Percentiles rank a stretch among this genome's conserved stretches.
Evolutionary conservation across 306 rosid genomes (phyloP).

Genomic region (Cercis canadensis): DNA sequence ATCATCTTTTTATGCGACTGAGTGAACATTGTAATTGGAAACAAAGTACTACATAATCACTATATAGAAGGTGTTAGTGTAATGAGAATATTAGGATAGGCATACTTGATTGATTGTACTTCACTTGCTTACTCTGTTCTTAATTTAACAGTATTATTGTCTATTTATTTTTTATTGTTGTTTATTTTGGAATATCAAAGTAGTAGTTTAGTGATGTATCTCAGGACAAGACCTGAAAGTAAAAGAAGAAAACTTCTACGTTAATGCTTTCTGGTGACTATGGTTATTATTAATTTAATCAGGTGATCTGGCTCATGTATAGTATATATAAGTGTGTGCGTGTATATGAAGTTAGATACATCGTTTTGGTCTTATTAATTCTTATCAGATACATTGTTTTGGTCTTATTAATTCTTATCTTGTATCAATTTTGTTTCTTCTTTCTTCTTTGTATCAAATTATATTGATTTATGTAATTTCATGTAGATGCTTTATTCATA

Average conservation of each 20-base stretch:
- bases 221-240: background rate
- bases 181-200: background rate
- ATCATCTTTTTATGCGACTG: conserved; percentile 11
- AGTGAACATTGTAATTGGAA: conserved; percentile 7
- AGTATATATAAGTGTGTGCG: background rate
- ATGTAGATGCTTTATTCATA: too few species aligned
- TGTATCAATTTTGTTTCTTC: background rate
- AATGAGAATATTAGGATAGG: conserved; percentile 4
- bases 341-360: background rate
- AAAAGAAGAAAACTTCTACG: background rate
- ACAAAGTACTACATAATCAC: background rate
- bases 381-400: background rate
- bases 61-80: background rate
- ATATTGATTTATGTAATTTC: too few species aligned
- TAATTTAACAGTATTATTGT: background rate
- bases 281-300: background rate
- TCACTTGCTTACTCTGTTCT: background rate
- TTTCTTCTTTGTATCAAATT: too few species aligned
- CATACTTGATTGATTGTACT: conserved; percentile 1
- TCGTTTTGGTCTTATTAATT: background rate
- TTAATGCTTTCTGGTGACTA: background rate
- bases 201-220: background rate
- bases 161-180: too few species aligned
- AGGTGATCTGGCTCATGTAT: background rate
- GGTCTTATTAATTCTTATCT: background rate